These are phyloP conservation scores for Rhodotorula toruloides DNA, from an alignment of 768 basidiomycete species.

Conservation along the genomic window DNA sequence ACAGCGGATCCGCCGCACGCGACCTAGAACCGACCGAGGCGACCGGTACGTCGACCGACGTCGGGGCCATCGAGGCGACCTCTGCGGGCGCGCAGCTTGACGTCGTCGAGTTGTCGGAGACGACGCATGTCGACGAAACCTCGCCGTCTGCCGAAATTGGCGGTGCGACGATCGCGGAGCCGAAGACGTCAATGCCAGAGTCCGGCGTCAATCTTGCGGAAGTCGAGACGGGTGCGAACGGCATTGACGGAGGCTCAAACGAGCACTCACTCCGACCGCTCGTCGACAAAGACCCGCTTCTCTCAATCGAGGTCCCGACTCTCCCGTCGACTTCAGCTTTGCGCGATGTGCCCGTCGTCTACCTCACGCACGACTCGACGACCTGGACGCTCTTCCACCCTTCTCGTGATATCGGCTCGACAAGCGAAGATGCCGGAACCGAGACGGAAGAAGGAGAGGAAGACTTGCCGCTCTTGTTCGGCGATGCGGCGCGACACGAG, in stretches of 20 bases:
- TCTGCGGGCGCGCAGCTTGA: not conserved
- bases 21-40: not conserved
- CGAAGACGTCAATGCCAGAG: not conserved
- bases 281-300: constrained; percentile 20
- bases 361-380: constrained; percentile 12
- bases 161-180: no score
- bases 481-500: constrained; percentile 11
- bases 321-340: not conserved
- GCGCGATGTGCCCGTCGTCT: constrained; percentile 13
- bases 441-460: constrained; percentile 1
- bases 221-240: not conserved
- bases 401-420: not conserved
- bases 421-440: not conserved
- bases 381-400: constrained; percentile 26
- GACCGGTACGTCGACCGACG: not conserved
- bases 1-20: not conserved
- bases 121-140: not conserved
- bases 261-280: not conserved
- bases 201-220: not conserved
- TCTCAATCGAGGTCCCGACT: constrained; percentile 1
- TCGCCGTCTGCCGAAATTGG: no score
- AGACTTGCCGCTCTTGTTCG: constrained; percentile 22
- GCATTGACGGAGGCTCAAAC: not conserved
- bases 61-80: not conserved
- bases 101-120: not conserved